A percentile compares a stretch with the other conserved stretches of the same genome.
Evolutionary conservation across 495 filamentous ascomycete genomes (phyloP).

Genomic region (Hyaloscypha finlandica): DNA sequence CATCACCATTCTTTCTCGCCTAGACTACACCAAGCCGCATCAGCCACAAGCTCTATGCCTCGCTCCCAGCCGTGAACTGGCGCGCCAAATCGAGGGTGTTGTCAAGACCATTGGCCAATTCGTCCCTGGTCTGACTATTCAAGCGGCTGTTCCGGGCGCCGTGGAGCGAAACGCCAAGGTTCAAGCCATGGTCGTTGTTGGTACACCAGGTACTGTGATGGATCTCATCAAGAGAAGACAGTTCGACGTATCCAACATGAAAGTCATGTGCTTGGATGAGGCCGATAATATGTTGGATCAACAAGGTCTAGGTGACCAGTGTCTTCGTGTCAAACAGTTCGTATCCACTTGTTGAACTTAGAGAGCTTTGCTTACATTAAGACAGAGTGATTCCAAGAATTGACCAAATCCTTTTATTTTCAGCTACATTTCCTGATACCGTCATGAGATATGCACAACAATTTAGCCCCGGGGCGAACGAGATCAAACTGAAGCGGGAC

Average conservation of each 20-base stretch:
- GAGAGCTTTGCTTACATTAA: slow-evolving; percentile 22
- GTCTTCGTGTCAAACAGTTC: slow-evolving; percentile 81
- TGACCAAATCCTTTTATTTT: slow-evolving; percentile 89
- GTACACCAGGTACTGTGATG: slow-evolving; percentile 91
- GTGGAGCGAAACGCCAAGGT: slow-evolving; percentile 61
- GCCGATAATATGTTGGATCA: slow-evolving; percentile 95
- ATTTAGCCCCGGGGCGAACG: slow-evolving; percentile 83
- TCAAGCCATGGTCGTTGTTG: slow-evolving; percentile 77
- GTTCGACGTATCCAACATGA: slow-evolving; percentile 64
- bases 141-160: slow-evolving; percentile 79
- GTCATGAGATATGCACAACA: slow-evolving; percentile 76
- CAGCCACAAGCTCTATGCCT: slow-evolving; percentile 86
- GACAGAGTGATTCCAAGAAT: slow-evolving; percentile 65
- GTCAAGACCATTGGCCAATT: slow-evolving; percentile 80
- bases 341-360: slow-evolving; percentile 36
- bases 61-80: slow-evolving; percentile 91
- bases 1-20: slow-evolving; percentile 82
- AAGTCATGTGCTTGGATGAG: slow-evolving; percentile 86
- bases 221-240: slow-evolving; percentile 76
- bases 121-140: slow-evolving; percentile 66
- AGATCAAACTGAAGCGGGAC: slow-evolving; percentile 83
- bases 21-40: slow-evolving; percentile 66
- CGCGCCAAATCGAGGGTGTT: slow-evolving; percentile 89
- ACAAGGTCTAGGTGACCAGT: slow-evolving; percentile 94
- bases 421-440: slow-evolving; percentile 88